Conservation (phyloP, 2,329 filamentous ascomycete genomes). For the Trichoderma semiorbis region DNA sequence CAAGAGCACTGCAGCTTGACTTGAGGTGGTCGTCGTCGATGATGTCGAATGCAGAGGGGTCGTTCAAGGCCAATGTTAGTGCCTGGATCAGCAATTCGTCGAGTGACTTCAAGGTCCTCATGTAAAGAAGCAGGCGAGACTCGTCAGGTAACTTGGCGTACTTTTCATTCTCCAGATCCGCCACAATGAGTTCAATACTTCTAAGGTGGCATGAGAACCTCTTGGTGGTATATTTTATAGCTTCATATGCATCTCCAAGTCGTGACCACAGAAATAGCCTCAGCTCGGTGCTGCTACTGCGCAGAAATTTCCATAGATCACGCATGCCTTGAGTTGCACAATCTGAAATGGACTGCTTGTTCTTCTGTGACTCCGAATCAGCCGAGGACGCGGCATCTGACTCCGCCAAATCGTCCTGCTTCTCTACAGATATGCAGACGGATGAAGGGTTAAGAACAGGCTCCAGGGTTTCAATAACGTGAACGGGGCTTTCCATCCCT, state of each 20-base stretch:
- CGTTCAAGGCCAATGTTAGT: slow-evolving; percentile 65
- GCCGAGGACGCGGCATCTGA: slow-evolving; percentile 18
- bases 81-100: slow-evolving; percentile 73
- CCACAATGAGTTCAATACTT: slow-evolving; percentile 78
- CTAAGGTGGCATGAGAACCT: slow-evolving; percentile 83
- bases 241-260: slow-evolving; percentile 82
- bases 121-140: slow-evolving; percentile 65
- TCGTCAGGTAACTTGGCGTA: slow-evolving; percentile 57
- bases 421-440: slow-evolving; percentile 39
- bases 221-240: slow-evolving; percentile 82
- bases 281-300: slow-evolving; percentile 75
- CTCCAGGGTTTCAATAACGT: slow-evolving; percentile 87
- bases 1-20: slow-evolving; percentile 67
- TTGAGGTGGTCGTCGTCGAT: slow-evolving; percentile 76
- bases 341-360: slow-evolving; percentile 45
- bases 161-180: slow-evolving; percentile 59
- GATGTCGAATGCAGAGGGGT: slow-evolving; percentile 72
- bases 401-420: slow-evolving; percentile 16
- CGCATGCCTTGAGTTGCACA: slow-evolving; percentile 57
- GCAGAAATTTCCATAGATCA: slow-evolving; percentile 82
- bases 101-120: slow-evolving; percentile 74
- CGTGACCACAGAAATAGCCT: slow-evolving; percentile 86
- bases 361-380: not conserved
- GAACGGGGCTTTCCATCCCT: slow-evolving; percentile 73
- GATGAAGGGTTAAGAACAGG: slow-evolving; percentile 77